Evolutionary conservation across 345 rosid genomes (phyloP).

Genomic region (Lepidium aucheri): DNA sequence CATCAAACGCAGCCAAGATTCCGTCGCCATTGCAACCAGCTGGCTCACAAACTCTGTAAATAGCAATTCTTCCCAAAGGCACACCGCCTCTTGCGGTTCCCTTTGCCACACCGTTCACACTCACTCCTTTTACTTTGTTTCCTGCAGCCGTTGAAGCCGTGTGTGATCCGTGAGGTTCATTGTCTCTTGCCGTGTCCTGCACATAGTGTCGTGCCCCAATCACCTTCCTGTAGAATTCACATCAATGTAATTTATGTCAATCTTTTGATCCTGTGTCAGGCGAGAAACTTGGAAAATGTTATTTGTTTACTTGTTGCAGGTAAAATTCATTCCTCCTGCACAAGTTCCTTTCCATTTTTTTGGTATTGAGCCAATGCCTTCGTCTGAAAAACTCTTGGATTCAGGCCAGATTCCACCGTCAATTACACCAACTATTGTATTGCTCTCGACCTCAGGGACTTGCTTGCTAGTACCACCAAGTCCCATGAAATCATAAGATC

Average conservation of each 20-base stretch:
- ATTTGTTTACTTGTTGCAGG: conserved; percentile 40
- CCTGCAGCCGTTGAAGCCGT: conserved; percentile 70
- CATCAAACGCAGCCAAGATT: conserved; percentile 26
- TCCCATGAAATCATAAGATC: conserved; percentile 58
- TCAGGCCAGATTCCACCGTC: conserved; percentile 55
- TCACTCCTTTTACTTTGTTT: conserved; percentile 27
- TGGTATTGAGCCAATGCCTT: conserved; percentile 46
- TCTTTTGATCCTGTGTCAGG: not conserved
- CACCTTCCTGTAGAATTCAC: conserved; percentile 7
- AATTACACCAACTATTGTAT: conserved; percentile 36
- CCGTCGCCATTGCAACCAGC: not conserved
- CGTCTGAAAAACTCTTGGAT: conserved; percentile 39
- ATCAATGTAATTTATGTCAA: not conserved
- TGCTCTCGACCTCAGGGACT: conserved; percentile 15
- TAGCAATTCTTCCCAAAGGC: conserved; percentile 52
- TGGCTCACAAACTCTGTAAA: conserved; percentile 29
- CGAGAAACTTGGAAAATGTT: conserved; percentile 10
- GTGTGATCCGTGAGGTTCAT: conserved; percentile 40
- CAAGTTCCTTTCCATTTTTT: conserved; percentile 51
- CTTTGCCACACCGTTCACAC: conserved; percentile 38
- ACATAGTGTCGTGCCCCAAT: conserved; percentile 29
- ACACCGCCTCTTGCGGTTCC: conserved; percentile 60
- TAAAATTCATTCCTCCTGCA: conserved; percentile 38
- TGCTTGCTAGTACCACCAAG: conserved; percentile 17
- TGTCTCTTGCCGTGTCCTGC: conserved; percentile 26